Base-by-base conservation (phyloP, 108 stramenopile genomes). In the Cyclotella sp. region DNA sequence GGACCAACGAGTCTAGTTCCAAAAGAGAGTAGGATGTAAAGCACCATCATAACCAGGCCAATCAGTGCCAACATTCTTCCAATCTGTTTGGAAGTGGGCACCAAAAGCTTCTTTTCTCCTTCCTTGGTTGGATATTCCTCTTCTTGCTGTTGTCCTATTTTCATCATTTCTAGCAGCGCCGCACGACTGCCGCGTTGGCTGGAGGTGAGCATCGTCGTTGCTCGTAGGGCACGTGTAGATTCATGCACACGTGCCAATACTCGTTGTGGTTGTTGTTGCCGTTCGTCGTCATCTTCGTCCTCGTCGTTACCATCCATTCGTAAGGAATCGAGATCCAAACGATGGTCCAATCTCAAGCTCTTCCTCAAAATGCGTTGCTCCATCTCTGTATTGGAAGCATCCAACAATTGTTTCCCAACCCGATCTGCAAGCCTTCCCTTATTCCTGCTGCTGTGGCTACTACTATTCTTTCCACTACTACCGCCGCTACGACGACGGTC, bases 1-100 rank as follows among this genome's bases (percentile, higher is more conserved):
- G 94, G 94, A 13, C 91, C 93, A 58, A 89, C 75, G 39, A 82
- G 76, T 14, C 55, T 57, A 11, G 77, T 54, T 8, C 72, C 77
- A 43, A 75, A 29, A 0, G 54, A 13, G 19, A 83, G 46, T 8
- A 75, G 61, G 24, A 55, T 26, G n/a, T 42, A 63, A 11, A 83
- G 15, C 11, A 79, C 24, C 21, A 75, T 27, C 44, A 79, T 45
- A 0, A 83, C 39, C 62, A 75, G 24, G 6, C 61, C 39, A 19
- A 63, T 66, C 34, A 76, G 0, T 18, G 51, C 47, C 14, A 81
- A 5, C 54, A 76, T 70, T 40, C 42, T 16, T 0, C 27, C 15
- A 28, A 81, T 69, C 69, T 75, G 79, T 24, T 14, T 70, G 28
- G 27, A 34, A 44, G 62, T 40, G 26, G 62, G 63, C 15, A 54